These are phyloP conservation scores for Beta lomatogona DNA, from an alignment of 179 eudicot genomes.

Conservation along the genomic window DNA sequence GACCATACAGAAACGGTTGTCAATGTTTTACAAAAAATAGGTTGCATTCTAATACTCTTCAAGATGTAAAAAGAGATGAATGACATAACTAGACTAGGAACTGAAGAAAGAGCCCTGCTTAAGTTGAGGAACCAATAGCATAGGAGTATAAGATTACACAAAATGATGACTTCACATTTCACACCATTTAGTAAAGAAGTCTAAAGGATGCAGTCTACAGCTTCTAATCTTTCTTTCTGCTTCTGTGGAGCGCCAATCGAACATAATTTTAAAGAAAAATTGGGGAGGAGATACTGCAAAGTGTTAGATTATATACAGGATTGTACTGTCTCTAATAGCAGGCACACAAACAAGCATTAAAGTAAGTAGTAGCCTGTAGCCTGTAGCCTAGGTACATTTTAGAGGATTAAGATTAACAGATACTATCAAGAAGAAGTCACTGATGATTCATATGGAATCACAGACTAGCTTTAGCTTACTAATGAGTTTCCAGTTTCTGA, in stretches of 20 bases:
- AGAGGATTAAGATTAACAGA: neutral
- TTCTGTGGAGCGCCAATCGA: neutral
- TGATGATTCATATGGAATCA: neutral
- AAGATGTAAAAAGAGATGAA: neutral
- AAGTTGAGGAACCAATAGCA: neutral
- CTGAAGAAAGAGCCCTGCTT: neutral
- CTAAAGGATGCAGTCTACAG: neutral
- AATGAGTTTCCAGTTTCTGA: neutral
- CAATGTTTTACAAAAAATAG: neutral
- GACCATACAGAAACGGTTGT: neutral
- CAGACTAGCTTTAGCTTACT: neutral
- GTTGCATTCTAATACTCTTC: neutral
- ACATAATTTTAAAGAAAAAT: neutral
- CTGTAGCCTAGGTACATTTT: neutral
- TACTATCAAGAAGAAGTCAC: conserved; percentile 7
- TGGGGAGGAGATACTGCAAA: neutral
- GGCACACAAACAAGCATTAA: neutral
- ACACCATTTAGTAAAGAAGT: neutral
- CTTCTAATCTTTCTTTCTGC: neutral
- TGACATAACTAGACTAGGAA: neutral
- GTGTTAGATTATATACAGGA: neutral
- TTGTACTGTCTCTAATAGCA: neutral
- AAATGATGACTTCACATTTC: neutral
- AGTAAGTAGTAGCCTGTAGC: no score
- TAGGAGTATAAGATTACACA: neutral